Evolutionary conservation across 768 basidiomycete species (phyloP).

Genomic region (Xerocomellus amylosporus): DNA sequence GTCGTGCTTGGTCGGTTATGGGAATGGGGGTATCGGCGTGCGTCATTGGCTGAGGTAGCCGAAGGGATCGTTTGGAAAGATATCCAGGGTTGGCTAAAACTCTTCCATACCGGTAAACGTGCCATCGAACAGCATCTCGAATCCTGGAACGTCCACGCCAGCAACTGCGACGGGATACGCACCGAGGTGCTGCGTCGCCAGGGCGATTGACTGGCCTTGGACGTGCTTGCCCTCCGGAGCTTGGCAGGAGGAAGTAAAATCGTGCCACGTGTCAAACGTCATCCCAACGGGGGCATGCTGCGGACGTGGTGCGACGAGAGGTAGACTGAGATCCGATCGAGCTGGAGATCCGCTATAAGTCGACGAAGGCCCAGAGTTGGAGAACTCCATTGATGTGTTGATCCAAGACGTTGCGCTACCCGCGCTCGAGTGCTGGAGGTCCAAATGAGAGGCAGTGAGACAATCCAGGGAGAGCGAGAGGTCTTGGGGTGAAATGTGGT

Average conservation of each 20-base stretch:
- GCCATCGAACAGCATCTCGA: constrained; percentile 19
- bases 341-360: constrained; percentile 44
- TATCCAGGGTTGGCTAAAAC: constrained; percentile 1
- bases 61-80: neutral
- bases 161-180: constrained; percentile 3
- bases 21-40: neutral
- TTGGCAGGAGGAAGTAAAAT: neutral
- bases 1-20: neutral
- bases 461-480: constrained; percentile 11
- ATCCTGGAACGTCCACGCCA: constrained; percentile 3
- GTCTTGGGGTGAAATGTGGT: constrained; percentile 24
- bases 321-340: constrained; percentile 28
- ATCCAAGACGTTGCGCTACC: constrained; percentile 8
- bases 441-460: constrained; percentile 6
- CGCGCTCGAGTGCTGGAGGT: constrained; percentile 5
- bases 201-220: neutral
- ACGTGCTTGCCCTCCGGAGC: neutral
- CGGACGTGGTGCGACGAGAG: constrained; percentile 29
- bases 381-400: constrained; percentile 11
- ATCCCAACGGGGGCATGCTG: constrained; percentile 9
- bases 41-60: neutral
- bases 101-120: constrained; percentile 10
- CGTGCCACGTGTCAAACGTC: constrained; percentile 23
- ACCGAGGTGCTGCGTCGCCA: constrained; percentile 5
- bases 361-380: constrained; percentile 38